Conservation (phyloP, 73 alveolate species). For the Effrenium voratum region DNA sequence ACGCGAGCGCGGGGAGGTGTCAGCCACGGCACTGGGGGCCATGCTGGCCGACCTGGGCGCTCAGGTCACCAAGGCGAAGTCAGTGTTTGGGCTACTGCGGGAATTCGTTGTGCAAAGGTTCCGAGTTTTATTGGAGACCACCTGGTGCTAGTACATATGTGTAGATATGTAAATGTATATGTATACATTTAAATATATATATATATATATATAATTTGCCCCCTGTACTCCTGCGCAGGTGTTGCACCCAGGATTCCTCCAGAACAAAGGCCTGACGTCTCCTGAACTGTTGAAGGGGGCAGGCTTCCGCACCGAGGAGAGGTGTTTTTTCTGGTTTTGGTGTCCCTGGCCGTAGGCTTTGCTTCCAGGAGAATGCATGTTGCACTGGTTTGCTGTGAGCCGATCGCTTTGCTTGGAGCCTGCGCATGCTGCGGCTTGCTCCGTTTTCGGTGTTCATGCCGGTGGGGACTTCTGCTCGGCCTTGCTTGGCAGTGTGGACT, state of each 20-base stretch:
- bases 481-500: not conserved
- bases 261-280: too few species aligned
- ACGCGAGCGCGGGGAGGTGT: not conserved
- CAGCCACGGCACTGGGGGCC: constrained; percentile 86
- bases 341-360: not conserved
- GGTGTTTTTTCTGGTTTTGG: too few species aligned
- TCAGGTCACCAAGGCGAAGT: not conserved
- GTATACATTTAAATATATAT: not conserved
- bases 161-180: too few species aligned
- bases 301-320: too few species aligned
- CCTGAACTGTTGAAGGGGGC: too few species aligned
- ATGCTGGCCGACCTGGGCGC: constrained; percentile 91
- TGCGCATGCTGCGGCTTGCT: not conserved
- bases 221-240: not conserved
- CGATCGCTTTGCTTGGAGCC: not conserved
- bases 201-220: not conserved
- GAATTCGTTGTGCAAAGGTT: too few species aligned
- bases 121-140: not conserved
- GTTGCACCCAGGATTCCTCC: not conserved
- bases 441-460: not conserved
- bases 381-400: not conserved
- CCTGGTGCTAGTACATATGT: not conserved
- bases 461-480: not conserved
- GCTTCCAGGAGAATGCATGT: not conserved
- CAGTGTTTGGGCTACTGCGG: not conserved